These are phyloP conservation scores for Sideroxylon spinosum DNA, from an alignment of 179 eudicot genomes.

Conservation along the genomic window DNA sequence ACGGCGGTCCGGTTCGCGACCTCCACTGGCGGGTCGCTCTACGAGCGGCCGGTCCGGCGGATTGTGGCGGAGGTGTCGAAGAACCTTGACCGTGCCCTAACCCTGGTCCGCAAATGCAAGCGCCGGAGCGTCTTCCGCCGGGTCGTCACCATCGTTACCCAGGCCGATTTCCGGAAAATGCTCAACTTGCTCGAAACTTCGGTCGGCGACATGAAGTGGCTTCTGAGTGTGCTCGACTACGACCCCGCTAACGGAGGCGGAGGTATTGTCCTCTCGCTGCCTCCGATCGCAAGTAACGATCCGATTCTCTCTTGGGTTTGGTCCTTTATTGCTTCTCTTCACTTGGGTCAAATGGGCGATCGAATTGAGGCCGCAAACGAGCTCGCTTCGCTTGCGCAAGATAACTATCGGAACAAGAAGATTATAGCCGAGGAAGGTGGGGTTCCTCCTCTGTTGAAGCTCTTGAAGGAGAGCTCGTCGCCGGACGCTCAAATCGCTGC, in stretches of 20 bases:
- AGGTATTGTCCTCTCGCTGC: constrained; percentile 46
- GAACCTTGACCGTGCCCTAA: constrained; percentile 38
- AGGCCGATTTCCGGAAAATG: constrained; percentile 58
- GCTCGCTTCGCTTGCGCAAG: constrained; percentile 49
- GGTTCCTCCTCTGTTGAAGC: constrained; percentile 50
- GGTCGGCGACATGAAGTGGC: constrained; percentile 62
- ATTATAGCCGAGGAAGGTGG: constrained; percentile 84
- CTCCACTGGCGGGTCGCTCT: constrained; percentile 25
- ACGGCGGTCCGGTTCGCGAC: constrained; percentile 45
- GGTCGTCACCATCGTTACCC: constrained; percentile 41
- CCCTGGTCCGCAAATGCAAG: constrained; percentile 53
- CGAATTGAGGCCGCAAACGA: constrained; percentile 55
- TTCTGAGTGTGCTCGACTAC: constrained; percentile 36
- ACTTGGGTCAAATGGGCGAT: constrained; percentile 34
- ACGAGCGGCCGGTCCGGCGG: constrained; percentile 70
- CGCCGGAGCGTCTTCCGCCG: constrained; percentile 49
- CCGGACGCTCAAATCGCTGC: constrained; percentile 61
- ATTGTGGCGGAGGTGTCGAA: constrained; percentile 37
- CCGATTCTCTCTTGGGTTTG: constrained; percentile 79
- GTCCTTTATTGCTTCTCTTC: constrained; percentile 55
- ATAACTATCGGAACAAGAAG: constrained; percentile 67
- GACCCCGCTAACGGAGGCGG: constrained; percentile 23
- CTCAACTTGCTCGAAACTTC: constrained; percentile 45
- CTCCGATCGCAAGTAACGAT: constrained; percentile 78
- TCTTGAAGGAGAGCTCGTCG: constrained; percentile 47